Evolutionary conservation across 805 yeast genomes (phyloP).

Genomic region (Saturnispora hagleri): DNA sequence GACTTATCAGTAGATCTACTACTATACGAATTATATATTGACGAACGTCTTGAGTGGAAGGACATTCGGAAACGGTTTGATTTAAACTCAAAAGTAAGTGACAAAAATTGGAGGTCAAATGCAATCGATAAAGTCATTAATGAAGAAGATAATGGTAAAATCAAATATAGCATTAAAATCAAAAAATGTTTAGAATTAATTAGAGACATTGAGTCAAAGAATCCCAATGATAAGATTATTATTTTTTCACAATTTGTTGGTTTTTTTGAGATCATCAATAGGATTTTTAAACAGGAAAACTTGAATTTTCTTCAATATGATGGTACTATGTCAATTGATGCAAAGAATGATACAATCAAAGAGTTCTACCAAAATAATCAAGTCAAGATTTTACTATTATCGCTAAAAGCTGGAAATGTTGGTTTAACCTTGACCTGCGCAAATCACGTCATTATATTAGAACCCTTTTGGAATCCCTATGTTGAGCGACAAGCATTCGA

Average conservation of each 20-base stretch:
- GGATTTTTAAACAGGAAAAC: constrained; percentile 39
- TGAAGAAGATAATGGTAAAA: constrained; percentile 30
- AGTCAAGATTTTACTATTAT: constrained; percentile 55
- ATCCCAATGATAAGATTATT: constrained; percentile 66
- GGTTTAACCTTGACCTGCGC: constrained; percentile 94
- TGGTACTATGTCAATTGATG: constrained; percentile 68
- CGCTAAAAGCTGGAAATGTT: constrained; percentile 90
- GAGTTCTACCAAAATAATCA: constrained; percentile 50
- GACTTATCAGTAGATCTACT: constrained; percentile 36
- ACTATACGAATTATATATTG: constrained; percentile 41
- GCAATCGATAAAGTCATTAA: constrained; percentile 21
- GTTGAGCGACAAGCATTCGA: constrained; percentile 98
- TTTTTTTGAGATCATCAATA: constrained; percentile 56
- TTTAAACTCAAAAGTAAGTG: constrained; percentile 19
- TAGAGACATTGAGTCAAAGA: constrained; percentile 35
- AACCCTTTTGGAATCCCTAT: constrained; percentile 97
- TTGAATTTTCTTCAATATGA: constrained; percentile 58
- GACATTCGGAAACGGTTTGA: constrained; percentile 18
- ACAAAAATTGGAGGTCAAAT: constrained; percentile 19
- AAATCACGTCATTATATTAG: constrained; percentile 81
- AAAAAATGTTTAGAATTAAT: constrained; percentile 51
- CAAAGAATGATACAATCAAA: constrained; percentile 55
- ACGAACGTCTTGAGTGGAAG: constrained; percentile 23
- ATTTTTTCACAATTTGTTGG: constrained; percentile 81
- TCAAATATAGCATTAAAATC: constrained; percentile 64